Evolutionary conservation across 139 green algal species (phyloP).

Genomic region (Edaphochlamys debaryana): DNA sequence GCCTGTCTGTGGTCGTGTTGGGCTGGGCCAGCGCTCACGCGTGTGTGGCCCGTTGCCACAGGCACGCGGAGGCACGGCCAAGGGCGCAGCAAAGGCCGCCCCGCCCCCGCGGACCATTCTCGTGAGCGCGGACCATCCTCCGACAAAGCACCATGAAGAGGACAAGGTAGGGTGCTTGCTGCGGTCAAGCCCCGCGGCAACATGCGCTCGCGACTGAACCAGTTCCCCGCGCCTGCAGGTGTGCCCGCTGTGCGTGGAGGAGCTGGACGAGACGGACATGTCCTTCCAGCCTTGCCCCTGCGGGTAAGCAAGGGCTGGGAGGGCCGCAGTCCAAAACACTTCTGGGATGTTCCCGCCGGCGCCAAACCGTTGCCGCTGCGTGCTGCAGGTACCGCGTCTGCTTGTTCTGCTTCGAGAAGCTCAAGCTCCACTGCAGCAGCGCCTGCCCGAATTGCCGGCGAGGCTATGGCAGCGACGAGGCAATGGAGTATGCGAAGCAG

Average conservation of each 20-base stretch:
- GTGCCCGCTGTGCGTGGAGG: slow-evolving; percentile 71
- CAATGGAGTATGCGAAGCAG: slow-evolving; percentile 31
- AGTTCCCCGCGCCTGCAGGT: too few species aligned
- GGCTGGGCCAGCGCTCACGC: too few species aligned
- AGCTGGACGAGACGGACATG: slow-evolving; percentile 65
- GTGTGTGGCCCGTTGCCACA: neutral
- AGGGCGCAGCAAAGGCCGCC: neutral
- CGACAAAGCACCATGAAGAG: too few species aligned
- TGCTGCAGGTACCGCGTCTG: slow-evolving; percentile 67
- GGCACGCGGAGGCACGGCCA: neutral
- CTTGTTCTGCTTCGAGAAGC: slow-evolving; percentile 68
- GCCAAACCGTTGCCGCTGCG: too few species aligned
- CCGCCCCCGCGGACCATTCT: neutral
- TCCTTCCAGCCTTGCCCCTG: slow-evolving; percentile 66
- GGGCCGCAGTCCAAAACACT: too few species aligned
- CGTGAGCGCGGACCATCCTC: slow-evolving; percentile 8
- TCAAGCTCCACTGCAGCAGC: slow-evolving; percentile 62
- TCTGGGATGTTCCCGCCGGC: neutral
- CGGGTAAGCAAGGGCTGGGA: slow-evolving; percentile 49
- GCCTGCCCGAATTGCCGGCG: slow-evolving; percentile 63
- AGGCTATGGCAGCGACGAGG: slow-evolving; percentile 55
- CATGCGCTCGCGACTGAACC: too few species aligned
- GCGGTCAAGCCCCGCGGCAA: too few species aligned
- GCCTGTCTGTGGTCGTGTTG: too few species aligned
- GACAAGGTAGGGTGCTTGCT: too few species aligned